A percentile compares a stretch with the other conserved stretches of the same genome.
Evolutionary conservation across 2,329 filamentous ascomycete species (phyloP).

Genomic region (Xylariaceae sp.): DNA sequence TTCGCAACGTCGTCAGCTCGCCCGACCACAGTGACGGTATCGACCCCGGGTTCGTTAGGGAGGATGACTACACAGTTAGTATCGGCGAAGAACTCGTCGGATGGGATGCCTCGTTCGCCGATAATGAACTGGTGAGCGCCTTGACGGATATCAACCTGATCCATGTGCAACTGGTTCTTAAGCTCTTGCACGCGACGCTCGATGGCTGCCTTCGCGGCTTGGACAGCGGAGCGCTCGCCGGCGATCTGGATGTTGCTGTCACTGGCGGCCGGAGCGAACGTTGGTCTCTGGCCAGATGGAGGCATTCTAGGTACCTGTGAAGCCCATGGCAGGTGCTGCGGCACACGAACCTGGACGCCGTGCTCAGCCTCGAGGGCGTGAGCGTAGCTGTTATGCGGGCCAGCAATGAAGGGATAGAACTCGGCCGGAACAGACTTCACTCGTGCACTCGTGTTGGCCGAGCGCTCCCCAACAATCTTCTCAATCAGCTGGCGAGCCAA

Average conservation of each 20-base stretch:
- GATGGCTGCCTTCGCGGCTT: conserved; percentile 72
- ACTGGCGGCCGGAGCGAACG: conserved; percentile 63
- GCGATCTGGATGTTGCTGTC: conserved; percentile 78
- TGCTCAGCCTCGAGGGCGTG: conserved; percentile 65
- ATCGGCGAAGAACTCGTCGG: conserved; percentile 81
- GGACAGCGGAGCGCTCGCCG: conserved; percentile 78
- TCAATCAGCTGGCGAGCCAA: conserved; percentile 79
- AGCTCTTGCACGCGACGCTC: conserved; percentile 74
- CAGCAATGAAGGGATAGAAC: conserved; percentile 92
- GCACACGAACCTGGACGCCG: conserved; percentile 76
- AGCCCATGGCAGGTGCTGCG: conserved; percentile 71
- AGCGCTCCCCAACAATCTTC: conserved; percentile 80
- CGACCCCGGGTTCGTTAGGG: conserved; percentile 70
- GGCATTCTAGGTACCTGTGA: conserved; percentile 61
- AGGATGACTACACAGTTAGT: conserved; percentile 88
- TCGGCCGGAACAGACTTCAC: conserved; percentile 81
- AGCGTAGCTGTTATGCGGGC: conserved; percentile 64
- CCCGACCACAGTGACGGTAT: conserved; percentile 80
- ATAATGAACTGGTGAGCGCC: conserved; percentile 94
- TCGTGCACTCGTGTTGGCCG: conserved; percentile 74
- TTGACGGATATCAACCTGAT: conserved; percentile 76
- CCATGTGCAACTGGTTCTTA: conserved; percentile 66
- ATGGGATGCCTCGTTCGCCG: conserved; percentile 71
- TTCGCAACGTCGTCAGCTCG: conserved; percentile 65
- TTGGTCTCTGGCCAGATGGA: conserved; percentile 57